Evolutionary conservation across 345 rosid genomes (phyloP), one percentile per base, ranked within the genome.

Genomic region (Mallotus nudiflorus): DNA sequence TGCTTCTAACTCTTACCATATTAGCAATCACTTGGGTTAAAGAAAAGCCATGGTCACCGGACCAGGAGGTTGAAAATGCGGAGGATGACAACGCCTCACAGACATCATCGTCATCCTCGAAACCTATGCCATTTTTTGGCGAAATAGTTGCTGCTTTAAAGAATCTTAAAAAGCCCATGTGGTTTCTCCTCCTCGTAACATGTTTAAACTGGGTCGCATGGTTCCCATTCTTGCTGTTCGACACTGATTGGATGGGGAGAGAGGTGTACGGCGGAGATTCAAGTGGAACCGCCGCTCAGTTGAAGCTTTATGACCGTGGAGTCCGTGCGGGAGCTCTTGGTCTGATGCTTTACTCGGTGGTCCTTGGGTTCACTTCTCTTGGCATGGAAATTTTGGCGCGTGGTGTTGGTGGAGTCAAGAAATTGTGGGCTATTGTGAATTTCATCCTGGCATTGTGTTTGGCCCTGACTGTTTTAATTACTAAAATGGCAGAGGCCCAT

Each of bases 201-300:
- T 82, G 87, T 31, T 79, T 94, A 1, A 94, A 94, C 78, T 94
- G 98, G 98, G 53, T 87, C 27, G 97, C 89, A 0, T 91, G 97
- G 97, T 91, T 91, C 67, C 98, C 97, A 8, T 93, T 93, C 80
- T 69, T 91, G 51, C 74, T 91, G 56, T 91, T 81, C 75, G 90
- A 91, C 75, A 93, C 98, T 8, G 97, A 93, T 22, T 93, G 97
- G 98, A 85, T 89, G 91, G 98, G 97, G 22, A 77, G 90, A 28
- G 94, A 93, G 68, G 92, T 93, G 58, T 93, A 85, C 86, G 98
- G 98, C 1, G 98, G 98, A 1, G 58, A 73, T 69, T 75, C 91
- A 0, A 68, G 66, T 10, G 89, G 89, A 3, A 28, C 28, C 0
- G 66, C 65, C 4, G 68, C 24, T 4, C 61, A 70, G 57, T 48